phyloP scores from a whole-genome alignment of 768 basidiomycete genomes.

The Mycena belliarum region DNA sequence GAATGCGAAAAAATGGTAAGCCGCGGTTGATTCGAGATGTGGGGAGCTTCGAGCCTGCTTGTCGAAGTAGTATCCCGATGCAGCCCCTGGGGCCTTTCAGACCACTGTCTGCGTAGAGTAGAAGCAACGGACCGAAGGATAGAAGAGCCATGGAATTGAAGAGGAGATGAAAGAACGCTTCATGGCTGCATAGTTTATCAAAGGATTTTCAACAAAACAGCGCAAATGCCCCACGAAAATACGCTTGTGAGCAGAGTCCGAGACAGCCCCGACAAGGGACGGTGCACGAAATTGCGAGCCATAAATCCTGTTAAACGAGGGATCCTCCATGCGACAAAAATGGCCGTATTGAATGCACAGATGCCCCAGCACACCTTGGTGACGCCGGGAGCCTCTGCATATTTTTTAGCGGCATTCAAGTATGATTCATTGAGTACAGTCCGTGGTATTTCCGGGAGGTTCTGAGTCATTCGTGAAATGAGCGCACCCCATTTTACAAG shows the following conservation, averaged over 20 bases:
- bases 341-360: conserved; percentile 45
- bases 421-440: conserved; percentile 28
- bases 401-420: conserved; percentile 33
- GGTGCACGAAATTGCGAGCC: conserved; percentile 53
- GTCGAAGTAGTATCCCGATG: conserved; percentile 27
- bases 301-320: conserved; percentile 50
- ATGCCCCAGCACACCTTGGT: conserved; percentile 48
- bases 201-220: background rate
- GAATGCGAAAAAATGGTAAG: conserved; percentile 63
- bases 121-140: conserved; percentile 51
- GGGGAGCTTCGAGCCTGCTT: conserved; percentile 29
- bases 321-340: conserved; percentile 61
- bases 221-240: conserved; percentile 47
- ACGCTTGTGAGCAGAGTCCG: conserved; percentile 61
- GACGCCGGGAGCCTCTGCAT: conserved; percentile 47
- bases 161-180: conserved; percentile 50
- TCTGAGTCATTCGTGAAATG: background rate
- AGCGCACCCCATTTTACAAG: background rate
- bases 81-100: background rate
- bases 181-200: conserved; percentile 42
- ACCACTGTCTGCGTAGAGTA: background rate
- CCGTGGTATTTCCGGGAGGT: conserved; percentile 3
- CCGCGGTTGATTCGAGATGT: conserved; percentile 44
- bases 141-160: conserved; percentile 63
- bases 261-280: conserved; percentile 55